Base-by-base conservation (phyloP, 495 filamentous ascomycete genomes). In the Clavariopsis aquatica region DNA sequence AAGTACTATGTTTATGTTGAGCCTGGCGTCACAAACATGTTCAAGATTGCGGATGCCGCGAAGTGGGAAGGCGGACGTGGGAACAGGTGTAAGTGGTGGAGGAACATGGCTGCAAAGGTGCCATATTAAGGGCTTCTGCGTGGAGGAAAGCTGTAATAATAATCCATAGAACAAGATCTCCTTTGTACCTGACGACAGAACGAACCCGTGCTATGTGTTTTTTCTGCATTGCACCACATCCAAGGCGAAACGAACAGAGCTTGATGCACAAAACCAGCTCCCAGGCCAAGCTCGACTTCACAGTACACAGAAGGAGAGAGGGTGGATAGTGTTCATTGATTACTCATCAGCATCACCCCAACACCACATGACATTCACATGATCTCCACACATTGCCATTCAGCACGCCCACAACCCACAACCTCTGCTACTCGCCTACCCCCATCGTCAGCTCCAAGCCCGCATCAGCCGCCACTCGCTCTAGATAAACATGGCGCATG, bases 31-130 rank as follows among this genome's bases (percentile, higher is more conserved):
- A 70, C 68, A 36, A 71, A 71, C 41, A 12, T 6, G 17, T 62
- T 71, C 53, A 68, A 60, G 51, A 24, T 68, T 19, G 69, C 45
- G 49, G 52, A 71, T 58, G 69, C 43, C 43, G 19, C 19, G 20
- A 64, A 28, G 3, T 71, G 65, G 69, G 69, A 71, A 31, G 69
- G 65, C 29, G 69, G 69, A 43, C 34, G 69, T 5, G 69, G 69
- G 26, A 61, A 38, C 5, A 43, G 69, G 34, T 71, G 69, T 68
- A 24, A 65, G 20, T 71, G 64, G 64, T 71, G 69, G 69, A 45
- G 43, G 52, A 49, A 38, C 1, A 15, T 54, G 38, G 65, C 60
- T 12, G 55, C 60, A 31, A 71, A 63, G 49, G 56, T 68, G 26
- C 68, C 68, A 10, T 68, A 62, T 36, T 68, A 27, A 59, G 23